A percentile compares a stretch with the other conserved stretches of the same genome.
These are phyloP conservation scores for Cladosporium sp. DNA, from an alignment of 2,329 filamentous ascomycete genomes.

Conservation along the genomic window DNA sequence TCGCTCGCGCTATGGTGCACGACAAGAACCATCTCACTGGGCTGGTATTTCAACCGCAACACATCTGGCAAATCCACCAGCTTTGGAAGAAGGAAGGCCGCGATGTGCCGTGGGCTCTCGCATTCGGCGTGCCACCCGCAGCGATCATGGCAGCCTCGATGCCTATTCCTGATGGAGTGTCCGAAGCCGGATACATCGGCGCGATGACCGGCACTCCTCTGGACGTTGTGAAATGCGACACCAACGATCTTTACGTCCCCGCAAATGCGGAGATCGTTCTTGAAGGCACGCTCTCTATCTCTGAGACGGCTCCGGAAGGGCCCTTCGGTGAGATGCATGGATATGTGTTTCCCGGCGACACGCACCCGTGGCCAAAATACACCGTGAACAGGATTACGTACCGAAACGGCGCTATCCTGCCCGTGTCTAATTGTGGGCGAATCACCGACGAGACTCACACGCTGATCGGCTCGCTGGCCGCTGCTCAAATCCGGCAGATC, in stretches of 20 bases:
- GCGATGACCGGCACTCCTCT: slow-evolving; percentile 43
- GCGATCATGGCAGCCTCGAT: slow-evolving; percentile 19
- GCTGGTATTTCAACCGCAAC: slow-evolving; percentile 44
- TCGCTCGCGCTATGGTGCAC: slow-evolving; percentile 45
- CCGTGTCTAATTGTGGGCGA: slow-evolving; percentile 41
- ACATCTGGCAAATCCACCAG: slow-evolving; percentile 19
- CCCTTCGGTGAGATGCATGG: background rate
- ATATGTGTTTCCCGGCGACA: slow-evolving; percentile 31
- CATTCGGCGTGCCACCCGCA: background rate
- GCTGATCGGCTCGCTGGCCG: slow-evolving; percentile 25
- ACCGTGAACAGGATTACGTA: slow-evolving; percentile 47
- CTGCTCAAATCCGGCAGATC: background rate
- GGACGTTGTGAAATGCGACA: slow-evolving; percentile 52
- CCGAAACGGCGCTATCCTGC: slow-evolving; percentile 46
- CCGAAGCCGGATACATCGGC: slow-evolving; percentile 48
- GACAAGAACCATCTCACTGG: slow-evolving; percentile 40
- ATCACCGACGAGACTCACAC: slow-evolving; percentile 41
- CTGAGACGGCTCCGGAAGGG: slow-evolving; percentile 13
- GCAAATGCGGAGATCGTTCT: slow-evolving; percentile 50
- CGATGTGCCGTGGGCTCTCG: background rate
- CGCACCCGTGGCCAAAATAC: slow-evolving; percentile 37
- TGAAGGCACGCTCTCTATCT: slow-evolving; percentile 47
- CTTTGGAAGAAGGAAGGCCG: background rate
- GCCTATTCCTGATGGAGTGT: slow-evolving; percentile 49
- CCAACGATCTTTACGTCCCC: slow-evolving; percentile 46